phyloP scores from a whole-genome alignment of 169 alveolate genomes.

The Cryptosporidium muris region DNA sequence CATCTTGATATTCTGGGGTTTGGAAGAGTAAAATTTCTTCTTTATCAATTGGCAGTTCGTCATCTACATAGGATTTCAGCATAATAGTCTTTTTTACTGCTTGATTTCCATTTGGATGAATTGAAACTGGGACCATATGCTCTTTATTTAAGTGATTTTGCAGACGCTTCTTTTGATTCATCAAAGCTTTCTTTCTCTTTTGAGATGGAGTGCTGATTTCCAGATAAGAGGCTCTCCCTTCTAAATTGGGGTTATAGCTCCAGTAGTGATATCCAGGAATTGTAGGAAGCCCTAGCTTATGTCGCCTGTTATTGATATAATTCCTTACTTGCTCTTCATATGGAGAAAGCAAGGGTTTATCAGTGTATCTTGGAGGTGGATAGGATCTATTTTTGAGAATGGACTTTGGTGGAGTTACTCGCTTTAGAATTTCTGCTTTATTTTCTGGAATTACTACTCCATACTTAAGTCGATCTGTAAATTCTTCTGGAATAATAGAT shows the following conservation, averaged over 20 bases:
- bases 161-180: conserved; percentile 27
- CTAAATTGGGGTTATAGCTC: conserved; percentile 53
- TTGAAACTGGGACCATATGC: conserved; percentile 37
- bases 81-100: conserved; percentile 10
- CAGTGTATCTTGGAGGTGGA: conserved; percentile 38
- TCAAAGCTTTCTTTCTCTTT: conserved; percentile 23
- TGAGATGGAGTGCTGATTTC: conserved; percentile 33
- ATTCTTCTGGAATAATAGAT: conserved; percentile 37
- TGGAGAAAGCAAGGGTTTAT: conserved; percentile 30
- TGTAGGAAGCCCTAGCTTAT: conserved; percentile 38
- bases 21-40: conserved; percentile 56
- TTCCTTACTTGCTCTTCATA: conserved; percentile 40
- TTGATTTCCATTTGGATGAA: conserved; percentile 2
- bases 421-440: not conserved
- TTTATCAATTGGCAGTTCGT: conserved; percentile 34
- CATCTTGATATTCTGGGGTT: conserved; percentile 49
- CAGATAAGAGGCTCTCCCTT: conserved; percentile 40
- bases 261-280: conserved; percentile 62
- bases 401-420: not conserved
- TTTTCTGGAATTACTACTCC: not conserved
- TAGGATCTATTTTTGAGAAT: not conserved
- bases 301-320: conserved; percentile 38
- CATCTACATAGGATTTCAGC: conserved; percentile 64
- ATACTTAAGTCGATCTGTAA: not conserved
- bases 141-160: conserved; percentile 25